Evolutionary conservation across 331 rosid genomes (phyloP).

Genomic region (Quercus lobata): DNA sequence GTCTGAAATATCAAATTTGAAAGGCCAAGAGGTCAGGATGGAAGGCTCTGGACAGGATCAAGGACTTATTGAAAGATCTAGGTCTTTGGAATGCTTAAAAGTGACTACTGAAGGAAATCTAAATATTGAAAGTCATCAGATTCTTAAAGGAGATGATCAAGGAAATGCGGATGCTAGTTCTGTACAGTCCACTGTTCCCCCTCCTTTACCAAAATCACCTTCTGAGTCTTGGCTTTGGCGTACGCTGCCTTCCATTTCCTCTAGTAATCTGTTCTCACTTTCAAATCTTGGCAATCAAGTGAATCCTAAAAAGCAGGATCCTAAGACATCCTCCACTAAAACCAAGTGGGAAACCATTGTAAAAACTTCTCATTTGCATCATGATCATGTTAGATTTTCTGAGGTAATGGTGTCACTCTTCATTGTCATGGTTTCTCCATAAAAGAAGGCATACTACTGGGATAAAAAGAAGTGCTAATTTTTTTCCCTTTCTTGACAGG

Average conservation of each 20-base stretch:
- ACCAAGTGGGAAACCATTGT: slow-evolving; percentile 96
- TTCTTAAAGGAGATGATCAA: slow-evolving; percentile 26
- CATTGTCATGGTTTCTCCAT: background rate
- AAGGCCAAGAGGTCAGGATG: slow-evolving; percentile 27
- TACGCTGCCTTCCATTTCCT: slow-evolving; percentile 56
- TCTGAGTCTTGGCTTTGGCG: slow-evolving; percentile 98
- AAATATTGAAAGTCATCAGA: slow-evolving; percentile 27
- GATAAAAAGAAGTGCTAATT: slow-evolving; percentile 19
- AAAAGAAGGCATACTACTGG: background rate
- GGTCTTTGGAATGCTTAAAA: slow-evolving; percentile 21
- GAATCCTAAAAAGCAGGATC: slow-evolving; percentile 33
- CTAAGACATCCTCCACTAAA: slow-evolving; percentile 37
- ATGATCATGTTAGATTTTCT: slow-evolving; percentile 76
- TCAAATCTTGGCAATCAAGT: slow-evolving; percentile 29
- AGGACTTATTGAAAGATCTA: slow-evolving; percentile 13
- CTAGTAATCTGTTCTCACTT: slow-evolving; percentile 33
- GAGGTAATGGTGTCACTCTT: slow-evolving; percentile 57
- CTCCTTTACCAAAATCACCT: slow-evolving; percentile 91
- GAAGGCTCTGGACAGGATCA: slow-evolving; percentile 21
- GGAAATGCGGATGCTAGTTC: slow-evolving; percentile 23
- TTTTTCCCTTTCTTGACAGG: slow-evolving; percentile 46
- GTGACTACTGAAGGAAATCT: slow-evolving; percentile 30
- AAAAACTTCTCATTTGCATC: slow-evolving; percentile 64
- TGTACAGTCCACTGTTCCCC: slow-evolving; percentile 50
- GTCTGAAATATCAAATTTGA: slow-evolving; percentile 22